Base-by-base conservation (phyloP, 2,329 filamentous ascomycete genomes). In the Periglandula ipomoeae region DNA sequence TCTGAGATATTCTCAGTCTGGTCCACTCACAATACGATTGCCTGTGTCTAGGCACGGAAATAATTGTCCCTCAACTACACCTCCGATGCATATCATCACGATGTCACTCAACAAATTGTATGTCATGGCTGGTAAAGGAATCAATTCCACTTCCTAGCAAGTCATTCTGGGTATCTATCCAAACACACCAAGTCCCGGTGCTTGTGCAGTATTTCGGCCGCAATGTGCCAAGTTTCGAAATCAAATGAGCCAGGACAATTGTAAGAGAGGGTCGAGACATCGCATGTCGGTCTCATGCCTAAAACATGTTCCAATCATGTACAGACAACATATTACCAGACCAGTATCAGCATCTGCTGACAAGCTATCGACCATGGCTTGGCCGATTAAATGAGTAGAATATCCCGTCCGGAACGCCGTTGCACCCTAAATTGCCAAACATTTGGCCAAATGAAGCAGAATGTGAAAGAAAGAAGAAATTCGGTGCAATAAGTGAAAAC, bases 121-220 rank as follows among this genome's bases (percentile, higher is more conserved):
- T 15, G 6, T 15, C 30, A 32, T 32, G 5, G 6, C 15, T 15
- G 30, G 15, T 13, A 32, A 32, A 32, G 5, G 3, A 32, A 32
- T 15, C 30, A 32, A 11, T 32, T 32, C 9, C 30, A 10, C 30
- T 3, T 32, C 30, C 15, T 11, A 34, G 15, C 44, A 37, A 35
- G 26, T 39, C 43, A 50, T 46, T 46, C 48, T 50, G 44, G 43
- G 44, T 43, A 46, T 50, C 42, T 50, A 39, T 49, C 42, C 35
- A 49, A 49, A 46, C 5, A 23, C 44, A 27, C 20, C 17, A 20
- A 17, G 6, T 24, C 24, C 7, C 38, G 13, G 30, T 32, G 30
- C 30, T 32, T 32, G 11, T 32, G 30, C 30, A 32, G 11, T 32
- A 8, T 3, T 32, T 11, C 15, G 9, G 30, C 30, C 6, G 30